A percentile compares a stretch with the other conserved stretches of the same genome.
Evolutionary conservation across 257 asterid genomes (phyloP).

Genomic region (Jacaranda copaia): DNA sequence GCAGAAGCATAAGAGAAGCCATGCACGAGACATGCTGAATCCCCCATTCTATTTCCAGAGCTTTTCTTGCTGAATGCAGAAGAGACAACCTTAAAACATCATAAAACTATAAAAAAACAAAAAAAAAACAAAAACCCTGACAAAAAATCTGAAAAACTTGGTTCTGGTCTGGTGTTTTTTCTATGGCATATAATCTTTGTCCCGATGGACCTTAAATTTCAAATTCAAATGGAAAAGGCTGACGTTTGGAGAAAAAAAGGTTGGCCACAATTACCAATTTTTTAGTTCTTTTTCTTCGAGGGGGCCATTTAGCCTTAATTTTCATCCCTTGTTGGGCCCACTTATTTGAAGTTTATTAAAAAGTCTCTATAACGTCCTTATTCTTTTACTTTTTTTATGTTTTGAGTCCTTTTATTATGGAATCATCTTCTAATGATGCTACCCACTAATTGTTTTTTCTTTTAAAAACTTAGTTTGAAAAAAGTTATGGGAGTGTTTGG

Average conservation of each 20-base stretch:
- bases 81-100: slow-evolving; percentile 29
- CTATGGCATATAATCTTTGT: slow-evolving; percentile 22
- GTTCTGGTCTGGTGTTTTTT: slow-evolving; percentile 20
- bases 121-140: slow-evolving; percentile 31
- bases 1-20: slow-evolving; percentile 81
- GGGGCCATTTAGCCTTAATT: slow-evolving; percentile 5
- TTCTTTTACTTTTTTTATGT: slow-evolving; percentile 8
- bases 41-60: slow-evolving; percentile 63
- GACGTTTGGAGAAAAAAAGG: slow-evolving; percentile 51
- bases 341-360: slow-evolving; percentile 10
- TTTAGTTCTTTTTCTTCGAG: slow-evolving; percentile 15
- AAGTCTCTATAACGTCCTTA: slow-evolving; percentile 37
- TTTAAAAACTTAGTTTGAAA: not conserved
- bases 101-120: slow-evolving; percentile 1
- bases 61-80: slow-evolving; percentile 17
- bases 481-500: no score
- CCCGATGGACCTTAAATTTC: slow-evolving; percentile 49
- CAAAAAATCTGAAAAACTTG: slow-evolving; percentile 20
- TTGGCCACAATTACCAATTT: slow-evolving; percentile 40
- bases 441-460: slow-evolving; percentile 3
- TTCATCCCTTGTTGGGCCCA: slow-evolving; percentile 30
- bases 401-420: not conserved
- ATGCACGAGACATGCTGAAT: slow-evolving; percentile 79
- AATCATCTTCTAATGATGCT: slow-evolving; percentile 33
- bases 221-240: slow-evolving; percentile 73